Conservation (phyloP, 148 eudicot genomes). For the Diospyros kaki region DNA sequence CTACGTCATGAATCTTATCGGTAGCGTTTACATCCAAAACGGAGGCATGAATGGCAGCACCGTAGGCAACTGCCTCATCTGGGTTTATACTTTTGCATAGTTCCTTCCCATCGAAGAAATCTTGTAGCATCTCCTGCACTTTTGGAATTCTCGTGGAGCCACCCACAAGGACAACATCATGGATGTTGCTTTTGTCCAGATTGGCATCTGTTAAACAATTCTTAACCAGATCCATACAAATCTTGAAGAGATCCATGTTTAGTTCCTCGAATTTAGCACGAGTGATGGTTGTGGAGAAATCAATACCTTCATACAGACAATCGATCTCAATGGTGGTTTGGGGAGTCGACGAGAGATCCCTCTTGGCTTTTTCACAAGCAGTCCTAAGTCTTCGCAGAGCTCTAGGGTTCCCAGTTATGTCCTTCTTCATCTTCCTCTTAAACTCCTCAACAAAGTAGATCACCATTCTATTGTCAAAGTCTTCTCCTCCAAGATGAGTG, state of each 20-base stretch:
- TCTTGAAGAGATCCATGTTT: conserved; percentile 37
- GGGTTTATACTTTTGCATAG: conserved; percentile 41
- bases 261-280: conserved; percentile 39
- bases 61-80: conserved; percentile 46
- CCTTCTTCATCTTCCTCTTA: conserved; percentile 40
- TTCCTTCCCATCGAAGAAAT: conserved; percentile 37
- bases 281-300: conserved; percentile 39
- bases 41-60: conserved; percentile 42
- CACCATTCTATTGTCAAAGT: conserved; percentile 37
- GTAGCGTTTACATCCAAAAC: conserved; percentile 35
- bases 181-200: conserved; percentile 29
- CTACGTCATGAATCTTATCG: conserved; percentile 39
- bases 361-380: conserved; percentile 37
- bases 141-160: conserved; percentile 43
- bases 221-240: conserved; percentile 45
- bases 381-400: conserved; percentile 40
- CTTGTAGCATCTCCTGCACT: conserved; percentile 38
- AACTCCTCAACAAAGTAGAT: conserved; percentile 36
- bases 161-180: conserved; percentile 44
- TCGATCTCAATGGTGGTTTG: conserved; percentile 38
- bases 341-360: conserved; percentile 38
- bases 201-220: conserved; percentile 38
- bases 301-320: conserved; percentile 34
- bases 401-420: conserved; percentile 39
- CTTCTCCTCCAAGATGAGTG: conserved; percentile 46